Evolutionary conservation across 1,284 basidiomycete species (phyloP), one percentile per base, ranked within the genome.

Genomic region (Cryptococcus jaspeensis): DNA sequence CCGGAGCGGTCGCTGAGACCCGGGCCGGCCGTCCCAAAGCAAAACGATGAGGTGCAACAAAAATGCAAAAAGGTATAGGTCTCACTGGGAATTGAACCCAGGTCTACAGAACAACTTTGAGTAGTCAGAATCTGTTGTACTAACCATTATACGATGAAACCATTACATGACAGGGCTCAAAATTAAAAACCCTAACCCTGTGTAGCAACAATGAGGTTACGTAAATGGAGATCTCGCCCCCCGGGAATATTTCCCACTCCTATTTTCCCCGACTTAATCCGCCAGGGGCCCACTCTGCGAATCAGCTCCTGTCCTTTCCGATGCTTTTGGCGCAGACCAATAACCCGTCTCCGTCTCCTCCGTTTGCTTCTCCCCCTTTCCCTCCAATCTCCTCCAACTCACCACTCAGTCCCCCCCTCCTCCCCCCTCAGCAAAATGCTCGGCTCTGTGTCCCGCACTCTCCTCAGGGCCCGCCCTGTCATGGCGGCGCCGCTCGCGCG

Each of bases 391-490:
- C 45, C 25, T 22, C 38, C 23, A 44, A 52, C 54, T 57, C 52
- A 46, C 54, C 52, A 51, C 61, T 60, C 58, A 56, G 48, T 46
- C 43, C 36, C 36, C 39, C 13, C 23, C 23, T 13, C 28, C 35
- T 15, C 18, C 41, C 25, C 49, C 35, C 38, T 28, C 18, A 38
- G 20, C 52, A 15, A 53, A 36, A 70, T 70, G 65, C 61, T 73
- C 64, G 53, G 62, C 52, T 56, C 64, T 18, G 56, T 64, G 63
- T 64, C 68, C 54, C 69, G 72, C 52, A 60, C 65, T 53, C 63
- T 71, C 62, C 61, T 70, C 59, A 64, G 69, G 36, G 63, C 69
- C 38, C 65, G 65, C 46, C 66, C 66, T 37, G 63, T 65, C 55
- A 60, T 59, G 42, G 60, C 61, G 22, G 58, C 66, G 36, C 50